Evolutionary conservation across 306 rosid genomes (phyloP), one percentile per base, ranked within the genome.

Genomic region (Pyrus betulifolia): DNA sequence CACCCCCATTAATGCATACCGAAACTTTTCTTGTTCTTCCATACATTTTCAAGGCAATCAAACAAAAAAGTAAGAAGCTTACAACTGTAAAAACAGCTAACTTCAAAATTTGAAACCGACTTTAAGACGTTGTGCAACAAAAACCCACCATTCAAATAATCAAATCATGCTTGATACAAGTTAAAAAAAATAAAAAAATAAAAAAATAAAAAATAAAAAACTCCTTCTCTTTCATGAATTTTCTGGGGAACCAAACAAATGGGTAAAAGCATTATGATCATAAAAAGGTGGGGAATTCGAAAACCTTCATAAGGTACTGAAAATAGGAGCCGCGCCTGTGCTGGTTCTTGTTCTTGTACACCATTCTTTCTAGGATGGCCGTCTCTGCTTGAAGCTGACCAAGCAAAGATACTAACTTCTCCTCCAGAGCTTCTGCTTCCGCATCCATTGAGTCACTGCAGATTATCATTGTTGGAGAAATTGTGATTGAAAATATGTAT

Each of bases 311-410:
- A 63, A 95, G 86, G 85, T 74, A 85, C 62, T 85, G 91, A 81
- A 95, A 95, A 75, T 95, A 95, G 15, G 84, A 85, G 80, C 88
- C 82, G 6, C 91, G 97, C 4, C 97, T 85, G 74, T 95, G 98
- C 92, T 95, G 98, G 74, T 95, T 95, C 92, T 90, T 95, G 82
- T 89, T 92, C 84, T 92, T 95, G 84, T 95, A 82, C 0, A 84
- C 88, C 86, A 95, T 75, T 82, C 97, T 85, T 52, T 90, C 87
- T 44, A 92, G 83, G 74, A 95, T 82, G 40, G 84, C 91, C 68
- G 70, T 14, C 81, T 90, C 98, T 25, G 78, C 72, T 82, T 83
- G 91, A 35, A 95, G 95, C 74, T 89, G 97, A 44, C 82, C 75
- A 57, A 86, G 85, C 88, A 90, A 74, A 57, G 90, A 79, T 23